A percentile compares a stretch with the other conserved stretches of the same genome.
phyloP scores from a whole-genome alignment of 1,284 basidiomycete genomes.

The Puccinia polysora region DNA sequence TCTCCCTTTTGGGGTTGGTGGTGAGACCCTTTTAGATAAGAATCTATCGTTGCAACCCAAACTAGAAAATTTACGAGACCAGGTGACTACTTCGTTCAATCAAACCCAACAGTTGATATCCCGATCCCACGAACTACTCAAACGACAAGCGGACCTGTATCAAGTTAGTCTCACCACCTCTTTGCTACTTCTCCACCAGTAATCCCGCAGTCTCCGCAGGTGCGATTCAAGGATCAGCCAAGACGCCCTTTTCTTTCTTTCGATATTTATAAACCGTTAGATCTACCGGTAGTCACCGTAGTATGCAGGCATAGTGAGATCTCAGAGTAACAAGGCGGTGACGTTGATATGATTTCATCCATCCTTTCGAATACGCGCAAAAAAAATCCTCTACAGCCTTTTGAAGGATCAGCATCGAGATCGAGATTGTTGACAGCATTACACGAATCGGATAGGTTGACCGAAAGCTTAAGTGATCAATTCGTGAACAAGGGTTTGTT shows the following conservation, averaged over 20 bases:
- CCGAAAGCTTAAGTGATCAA: conserved; percentile 32
- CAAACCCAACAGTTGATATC: conserved; percentile 27
- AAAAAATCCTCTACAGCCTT: no score
- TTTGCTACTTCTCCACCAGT: no score
- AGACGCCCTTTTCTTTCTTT: no score
- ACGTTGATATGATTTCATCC: no score
- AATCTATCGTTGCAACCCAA: conserved; percentile 34
- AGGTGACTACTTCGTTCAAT: conserved; percentile 26
- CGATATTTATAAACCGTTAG: no score
- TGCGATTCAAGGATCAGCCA: no score
- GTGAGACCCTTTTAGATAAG: conserved; percentile 16
- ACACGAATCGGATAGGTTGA: conserved; percentile 41
- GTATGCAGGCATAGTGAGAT: background rate
- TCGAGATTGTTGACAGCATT: conserved; percentile 38
- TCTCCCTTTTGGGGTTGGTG: no score
- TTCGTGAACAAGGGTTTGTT: conserved; percentile 31
- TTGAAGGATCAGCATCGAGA: conserved; percentile 28
- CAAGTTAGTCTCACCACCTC: conserved; percentile 37
- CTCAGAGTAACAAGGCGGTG: no score
- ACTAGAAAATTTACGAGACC: conserved; percentile 29
- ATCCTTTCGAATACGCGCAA: no score
- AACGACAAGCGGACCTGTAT: conserved; percentile 37
- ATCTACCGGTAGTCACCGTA: background rate
- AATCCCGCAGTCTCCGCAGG: no score
- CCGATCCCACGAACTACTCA: conserved; percentile 11